phyloP scores from a whole-genome alignment of 768 basidiomycete species.

The Macrolepiota dolichaula region DNA sequence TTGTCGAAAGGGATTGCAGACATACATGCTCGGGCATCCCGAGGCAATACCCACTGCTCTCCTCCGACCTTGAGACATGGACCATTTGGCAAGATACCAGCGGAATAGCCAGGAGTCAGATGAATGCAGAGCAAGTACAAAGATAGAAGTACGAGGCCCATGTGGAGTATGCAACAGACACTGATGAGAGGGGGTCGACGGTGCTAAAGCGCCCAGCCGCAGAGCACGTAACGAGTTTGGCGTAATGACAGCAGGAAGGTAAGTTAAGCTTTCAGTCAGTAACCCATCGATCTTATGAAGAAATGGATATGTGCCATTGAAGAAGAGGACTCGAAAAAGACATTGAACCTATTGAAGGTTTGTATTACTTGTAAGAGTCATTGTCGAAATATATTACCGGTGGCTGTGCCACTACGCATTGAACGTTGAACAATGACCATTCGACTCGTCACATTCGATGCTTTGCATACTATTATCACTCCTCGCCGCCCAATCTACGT shows the following conservation, averaged over 20 bases:
- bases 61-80: conserved; percentile 47
- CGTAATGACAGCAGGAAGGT: too few relatives aligned
- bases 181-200: background rate
- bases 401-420: too few relatives aligned
- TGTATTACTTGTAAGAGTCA: too few relatives aligned
- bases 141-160: background rate
- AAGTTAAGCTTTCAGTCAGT: too few relatives aligned
- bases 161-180: background rate
- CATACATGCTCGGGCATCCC: conserved; percentile 49
- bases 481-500: conserved; percentile 66
- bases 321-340: too few relatives aligned
- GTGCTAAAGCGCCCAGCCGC: background rate
- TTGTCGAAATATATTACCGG: too few relatives aligned
- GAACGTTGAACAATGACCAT: conserved; percentile 29
- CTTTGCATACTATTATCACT: conserved; percentile 68
- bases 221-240: too few relatives aligned
- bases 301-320: too few relatives aligned
- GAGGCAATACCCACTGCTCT: conserved; percentile 52
- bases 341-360: too few relatives aligned
- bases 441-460: conserved; percentile 76
- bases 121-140: background rate
- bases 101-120: background rate
- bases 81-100: background rate
- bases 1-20: conserved; percentile 45
- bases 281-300: too few relatives aligned